Base-by-base conservation (phyloP, 169 alveolate species). In the Babesia microti region DNA sequence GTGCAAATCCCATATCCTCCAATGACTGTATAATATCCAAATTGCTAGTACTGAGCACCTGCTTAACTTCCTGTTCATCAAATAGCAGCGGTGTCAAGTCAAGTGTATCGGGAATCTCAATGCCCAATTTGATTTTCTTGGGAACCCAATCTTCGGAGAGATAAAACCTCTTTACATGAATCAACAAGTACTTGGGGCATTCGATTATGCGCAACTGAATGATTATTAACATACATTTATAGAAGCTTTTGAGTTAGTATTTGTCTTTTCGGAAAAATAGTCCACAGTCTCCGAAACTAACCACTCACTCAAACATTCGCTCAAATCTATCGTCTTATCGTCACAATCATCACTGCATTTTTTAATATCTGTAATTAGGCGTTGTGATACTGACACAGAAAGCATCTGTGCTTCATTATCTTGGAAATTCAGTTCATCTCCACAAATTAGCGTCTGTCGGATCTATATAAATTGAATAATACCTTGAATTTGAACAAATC, bases 61-160 rank as follows among this genome's bases (percentile, higher is more conserved):
- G n/a, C n/a, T n/a, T n/a, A n/a, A n/a, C n/a, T n/a, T n/a, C n/a
- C n/a, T n/a, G n/a, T n/a, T n/a, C n/a, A n/a, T n/a, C n/a, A n/a
- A n/a, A n/a, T n/a, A n/a, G n/a, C n/a, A n/a, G n/a, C n/a, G n/a
- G n/a, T n/a, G n/a, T n/a, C n/a, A n/a, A n/a, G n/a, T n/a, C n/a
- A n/a, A 41, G 22, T 52, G 29, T 14, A 52, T 59, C 2, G 36
- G 6, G 52, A 61, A 61, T 21, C 74, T 68, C 74, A 61, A 52
- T 2, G 68, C 41, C 54, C n/a, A n/a, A n/a, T n/a, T n/a, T 48
- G 30, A 55, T 68, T 53, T 81, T 81, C 34, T 40, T 52, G 33
- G 53, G 57, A 33, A 69, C 69, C 67, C 79, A 61, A 49, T 78
- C 74, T 37, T 58, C 66, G 34, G 61, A 39, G 44, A 73, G 49